Evolutionary conservation across 2,329 filamentous ascomycete genomes (phyloP), one percentile per base, ranked within the genome.

Genomic region (Colletotrichum aenigma): DNA sequence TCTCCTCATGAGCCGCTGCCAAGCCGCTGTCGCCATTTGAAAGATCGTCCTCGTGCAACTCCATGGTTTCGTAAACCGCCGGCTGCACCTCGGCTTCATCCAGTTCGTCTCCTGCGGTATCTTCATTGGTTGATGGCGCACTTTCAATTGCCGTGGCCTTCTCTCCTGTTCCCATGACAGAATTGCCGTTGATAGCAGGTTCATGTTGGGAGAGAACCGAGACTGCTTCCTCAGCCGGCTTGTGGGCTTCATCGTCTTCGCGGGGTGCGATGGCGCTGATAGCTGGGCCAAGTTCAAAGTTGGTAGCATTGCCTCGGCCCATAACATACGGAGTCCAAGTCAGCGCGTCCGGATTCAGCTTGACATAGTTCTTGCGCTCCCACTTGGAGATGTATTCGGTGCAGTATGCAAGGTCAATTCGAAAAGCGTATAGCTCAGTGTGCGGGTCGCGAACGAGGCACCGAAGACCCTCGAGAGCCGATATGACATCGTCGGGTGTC

Each of bases 311-410:
- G 83, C 91, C 94, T 77, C 95, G 92, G 30, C 97, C 96, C 96
- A 98, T 98, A 56, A 98, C 93, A 83, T 98, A 99, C 0, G 97
- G 97, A 16, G 96, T 98, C 97, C 97, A 99, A 13, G 96, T 94
- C 30, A 99, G 89, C 21, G 93, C 93, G 60, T 94, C 92, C 0
- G 94, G 92, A 78, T 97, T 94, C 43, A 99, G 91, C 80, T 93
- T 94, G 26, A 98, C 94, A 79, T 98, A 97, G 12, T 94, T 93
- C 82, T 98, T 98, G 65, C 91, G 90, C 81, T 98, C 95, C 91
- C 96, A 98, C 78, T 96, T 97, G 36, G 92, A 91, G 76, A 98
- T 94, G 80, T 98, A 98, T 78, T 96, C 93, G 74, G 92, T 92
- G 84, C 96, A 98, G 82, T 96, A 98, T 5, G 92, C 90, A 72